Conservation (phyloP, 495 filamentous ascomycete species). For the Collariella sp. region DNA sequence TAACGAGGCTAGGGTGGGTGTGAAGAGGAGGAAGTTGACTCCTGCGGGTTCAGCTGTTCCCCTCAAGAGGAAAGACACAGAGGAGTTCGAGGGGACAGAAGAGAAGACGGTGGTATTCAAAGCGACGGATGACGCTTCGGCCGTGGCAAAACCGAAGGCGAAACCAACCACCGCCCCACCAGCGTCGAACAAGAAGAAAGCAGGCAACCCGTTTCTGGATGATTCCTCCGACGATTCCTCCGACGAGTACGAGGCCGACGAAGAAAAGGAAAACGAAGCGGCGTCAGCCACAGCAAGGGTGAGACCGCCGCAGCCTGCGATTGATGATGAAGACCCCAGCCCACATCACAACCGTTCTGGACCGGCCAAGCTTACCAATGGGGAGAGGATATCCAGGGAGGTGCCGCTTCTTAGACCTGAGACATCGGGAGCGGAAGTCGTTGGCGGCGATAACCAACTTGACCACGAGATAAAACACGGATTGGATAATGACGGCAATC, state of each 20-base stretch:
- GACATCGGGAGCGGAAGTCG: slow-evolving; percentile 10
- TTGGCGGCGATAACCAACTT: background rate
- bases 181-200: slow-evolving; percentile 11
- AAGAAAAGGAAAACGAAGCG: slow-evolving; percentile 6
- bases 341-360: background rate
- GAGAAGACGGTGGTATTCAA: background rate
- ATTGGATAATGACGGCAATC: slow-evolving; percentile 42
- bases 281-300: slow-evolving; percentile 11
- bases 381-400: slow-evolving; percentile 6
- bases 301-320: slow-evolving; percentile 5
- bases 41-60: background rate
- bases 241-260: slow-evolving; percentile 18
- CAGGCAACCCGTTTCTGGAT: slow-evolving; percentile 25
- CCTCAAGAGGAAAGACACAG: too few relatives aligned
- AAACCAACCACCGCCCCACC: background rate
- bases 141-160: too few relatives aligned
- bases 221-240: slow-evolving; percentile 16
- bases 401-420: slow-evolving; percentile 15
- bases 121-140: background rate
- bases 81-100: background rate
- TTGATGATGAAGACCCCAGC: background rate
- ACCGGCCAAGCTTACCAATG: slow-evolving; percentile 15
- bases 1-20: slow-evolving; percentile 40
- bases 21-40: slow-evolving; percentile 40
- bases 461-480: slow-evolving; percentile 51